Percentiles rank a stretch among this genome's conserved stretches.
These are phyloP conservation scores for Cephalotrichum gorgonifer DNA, from an alignment of 2,329 filamentous ascomycete species.

Conservation along the genomic window DNA sequence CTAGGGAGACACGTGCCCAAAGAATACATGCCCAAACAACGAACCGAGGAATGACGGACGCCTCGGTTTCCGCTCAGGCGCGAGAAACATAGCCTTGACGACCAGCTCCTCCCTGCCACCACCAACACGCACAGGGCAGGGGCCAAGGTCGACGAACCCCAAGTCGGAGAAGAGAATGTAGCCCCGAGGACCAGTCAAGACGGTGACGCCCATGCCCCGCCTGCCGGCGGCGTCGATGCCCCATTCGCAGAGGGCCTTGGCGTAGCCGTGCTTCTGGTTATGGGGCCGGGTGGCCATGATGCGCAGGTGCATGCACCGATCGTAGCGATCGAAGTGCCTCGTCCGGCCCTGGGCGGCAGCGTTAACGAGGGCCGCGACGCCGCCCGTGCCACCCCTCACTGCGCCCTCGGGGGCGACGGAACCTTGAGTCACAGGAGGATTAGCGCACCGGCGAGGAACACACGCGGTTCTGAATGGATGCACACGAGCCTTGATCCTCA, in stretches of 20 bases:
- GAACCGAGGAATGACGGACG: not conserved
- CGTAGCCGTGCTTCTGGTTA: conserved; percentile 9
- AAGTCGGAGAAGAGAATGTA: conserved; percentile 11
- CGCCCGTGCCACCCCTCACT: not conserved
- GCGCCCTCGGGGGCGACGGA: not conserved
- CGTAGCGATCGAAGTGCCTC: conserved; percentile 1
- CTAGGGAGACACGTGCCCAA: too few relatives aligned
- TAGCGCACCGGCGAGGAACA: not conserved
- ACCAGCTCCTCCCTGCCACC: conserved; percentile 6
- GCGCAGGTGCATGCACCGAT: conserved; percentile 7
- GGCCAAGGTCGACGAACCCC: conserved; percentile 9
- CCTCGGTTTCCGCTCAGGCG: not conserved
- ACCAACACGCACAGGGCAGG: conserved; percentile 6
- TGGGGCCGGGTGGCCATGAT: conserved; percentile 9
- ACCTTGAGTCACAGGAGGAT: not conserved
- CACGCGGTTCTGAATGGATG: not conserved
- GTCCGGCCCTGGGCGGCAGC: conserved; percentile 1
- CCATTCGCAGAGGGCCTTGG: conserved; percentile 7
- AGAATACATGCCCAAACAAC: conserved; percentile 4
- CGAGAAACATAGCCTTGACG: conserved; percentile 3
- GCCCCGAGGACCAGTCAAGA: conserved; percentile 7
- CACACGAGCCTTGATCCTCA: not conserved
- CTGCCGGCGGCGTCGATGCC: conserved; percentile 5
- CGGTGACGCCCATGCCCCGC: conserved; percentile 5
- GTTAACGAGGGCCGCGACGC: not conserved